Conservation (phyloP, 2,329 filamentous ascomycete genomes). For the Aspergillus ustus region DNA sequence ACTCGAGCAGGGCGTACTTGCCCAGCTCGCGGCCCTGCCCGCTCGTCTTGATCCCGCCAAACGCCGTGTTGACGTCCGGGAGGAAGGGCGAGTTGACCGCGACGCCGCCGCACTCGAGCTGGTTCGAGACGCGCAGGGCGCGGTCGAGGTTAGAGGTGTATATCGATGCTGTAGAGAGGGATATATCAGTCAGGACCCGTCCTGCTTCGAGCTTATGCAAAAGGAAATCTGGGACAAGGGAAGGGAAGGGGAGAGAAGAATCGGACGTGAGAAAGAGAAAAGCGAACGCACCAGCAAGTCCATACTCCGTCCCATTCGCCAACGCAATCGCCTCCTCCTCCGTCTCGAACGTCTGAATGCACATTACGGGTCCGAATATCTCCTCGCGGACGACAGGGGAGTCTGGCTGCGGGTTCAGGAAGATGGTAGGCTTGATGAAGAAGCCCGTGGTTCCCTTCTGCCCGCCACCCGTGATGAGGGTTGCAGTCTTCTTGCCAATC, state of each 20-base stretch:
- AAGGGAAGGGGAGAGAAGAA: neutral
- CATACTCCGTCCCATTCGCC: slow-evolving; percentile 13
- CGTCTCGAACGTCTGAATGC: slow-evolving; percentile 14
- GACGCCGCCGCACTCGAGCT: slow-evolving; percentile 16
- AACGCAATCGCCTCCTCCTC: slow-evolving; percentile 17
- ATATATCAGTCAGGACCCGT: neutral
- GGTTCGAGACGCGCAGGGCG: slow-evolving; percentile 14
- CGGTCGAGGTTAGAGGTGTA: slow-evolving; percentile 15
- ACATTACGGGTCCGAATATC: slow-evolving; percentile 18
- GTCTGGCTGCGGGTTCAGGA: slow-evolving; percentile 8
- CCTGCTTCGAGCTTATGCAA: neutral
- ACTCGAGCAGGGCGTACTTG: slow-evolving; percentile 7
- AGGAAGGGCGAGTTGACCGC: slow-evolving; percentile 20
- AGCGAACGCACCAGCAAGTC: slow-evolving; percentile 8
- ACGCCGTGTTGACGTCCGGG: slow-evolving; percentile 11
- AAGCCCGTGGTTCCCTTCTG: slow-evolving; percentile 7
- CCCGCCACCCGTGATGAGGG: slow-evolving; percentile 10
- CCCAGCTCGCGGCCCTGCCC: slow-evolving; percentile 10
- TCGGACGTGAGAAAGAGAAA: neutral
- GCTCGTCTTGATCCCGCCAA: slow-evolving; percentile 12
- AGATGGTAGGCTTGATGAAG: slow-evolving; percentile 21
- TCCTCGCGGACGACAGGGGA: slow-evolving; percentile 15
- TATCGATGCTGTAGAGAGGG: slow-evolving; percentile 1
- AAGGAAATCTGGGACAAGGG: neutral
- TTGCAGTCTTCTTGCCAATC: slow-evolving; percentile 10